These are phyloP conservation scores for Trametes coccinea DNA, from an alignment of 768 basidiomycete genomes.

Conservation along the genomic window DNA sequence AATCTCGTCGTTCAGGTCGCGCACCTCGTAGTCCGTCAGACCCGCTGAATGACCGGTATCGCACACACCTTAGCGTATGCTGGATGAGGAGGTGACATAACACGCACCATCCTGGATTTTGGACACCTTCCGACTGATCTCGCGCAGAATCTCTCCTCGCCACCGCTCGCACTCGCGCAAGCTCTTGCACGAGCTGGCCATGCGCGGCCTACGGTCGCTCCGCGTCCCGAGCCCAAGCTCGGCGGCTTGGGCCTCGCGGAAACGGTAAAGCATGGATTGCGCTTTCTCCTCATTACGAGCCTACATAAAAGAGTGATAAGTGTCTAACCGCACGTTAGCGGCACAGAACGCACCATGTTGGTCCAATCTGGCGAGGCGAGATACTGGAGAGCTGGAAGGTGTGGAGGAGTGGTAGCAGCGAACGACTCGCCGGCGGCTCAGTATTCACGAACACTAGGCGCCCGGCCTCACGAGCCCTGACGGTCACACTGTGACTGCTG, in stretches of 20 bases:
- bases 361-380: not conserved
- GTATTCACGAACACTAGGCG: too few species aligned
- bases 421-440: too few species aligned
- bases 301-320: slow-evolving; percentile 39
- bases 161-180: slow-evolving; percentile 92
- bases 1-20: slow-evolving; percentile 97
- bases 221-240: slow-evolving; percentile 91
- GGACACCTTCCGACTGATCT: slow-evolving; percentile 94
- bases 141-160: slow-evolving; percentile 92
- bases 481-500: too few species aligned
- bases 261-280: slow-evolving; percentile 92
- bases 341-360: not conserved
- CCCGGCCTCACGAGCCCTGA: too few species aligned
- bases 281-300: slow-evolving; percentile 99
- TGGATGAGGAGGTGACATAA: not conserved
- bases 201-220: slow-evolving; percentile 81
- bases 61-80: not conserved
- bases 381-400: not conserved
- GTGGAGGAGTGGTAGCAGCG: too few species aligned
- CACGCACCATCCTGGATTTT: slow-evolving; percentile 92
- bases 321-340: too few species aligned
- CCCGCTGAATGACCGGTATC: slow-evolving; percentile 55
- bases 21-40: slow-evolving; percentile 91
- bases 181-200: slow-evolving; percentile 92
- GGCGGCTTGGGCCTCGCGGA: slow-evolving; percentile 94